A percentile compares a stretch with the other conserved stretches of the same genome.
phyloP scores from a whole-genome alignment of 768 basidiomycete genomes.

The Phylloporus scabripes region DNA sequence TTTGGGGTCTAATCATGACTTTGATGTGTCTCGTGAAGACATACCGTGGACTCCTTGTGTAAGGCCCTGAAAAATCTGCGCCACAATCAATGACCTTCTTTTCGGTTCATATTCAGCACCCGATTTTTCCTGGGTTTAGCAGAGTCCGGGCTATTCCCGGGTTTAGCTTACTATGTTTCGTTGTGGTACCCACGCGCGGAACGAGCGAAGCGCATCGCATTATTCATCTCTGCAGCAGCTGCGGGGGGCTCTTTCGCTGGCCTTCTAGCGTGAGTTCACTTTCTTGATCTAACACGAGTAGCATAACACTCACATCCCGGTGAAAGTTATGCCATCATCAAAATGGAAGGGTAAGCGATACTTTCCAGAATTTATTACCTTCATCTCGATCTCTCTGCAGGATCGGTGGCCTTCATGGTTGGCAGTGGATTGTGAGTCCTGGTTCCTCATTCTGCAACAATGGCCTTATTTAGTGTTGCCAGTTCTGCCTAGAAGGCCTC shows the following conservation, averaged over 20 bases:
- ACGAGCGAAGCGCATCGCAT: constrained; percentile 48
- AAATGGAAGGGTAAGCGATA: constrained; percentile 30
- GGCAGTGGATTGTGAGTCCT: constrained; percentile 35
- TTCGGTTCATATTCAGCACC: constrained; percentile 17
- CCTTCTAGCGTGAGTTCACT: constrained; percentile 37
- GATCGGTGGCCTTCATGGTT: constrained; percentile 31
- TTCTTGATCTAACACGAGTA: not conserved
- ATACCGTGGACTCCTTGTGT: constrained; percentile 27
- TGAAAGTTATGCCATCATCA: constrained; percentile 31
- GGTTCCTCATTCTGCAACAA: not conserved
- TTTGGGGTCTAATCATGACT: constrained; percentile 35
- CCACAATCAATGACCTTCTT: constrained; percentile 1
- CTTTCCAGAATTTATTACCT: constrained; percentile 9
- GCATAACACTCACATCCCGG: not conserved
- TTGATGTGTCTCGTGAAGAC: constrained; percentile 35
- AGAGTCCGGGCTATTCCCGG: constrained; percentile 41
- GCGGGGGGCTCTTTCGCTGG: constrained; percentile 47
- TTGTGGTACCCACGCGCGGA: constrained; percentile 57
- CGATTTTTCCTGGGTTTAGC: constrained; percentile 42
- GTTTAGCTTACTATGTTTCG: constrained; percentile 40
- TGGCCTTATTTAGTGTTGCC: constrained; percentile 2
- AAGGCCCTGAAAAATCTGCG: constrained; percentile 4
- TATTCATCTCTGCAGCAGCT: constrained; percentile 57
- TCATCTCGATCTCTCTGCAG: constrained; percentile 4
- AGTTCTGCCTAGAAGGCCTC: constrained; percentile 31